phyloP scores from a whole-genome alignment of 2,329 filamentous ascomycete species.

The Claviceps cyperi region DNA sequence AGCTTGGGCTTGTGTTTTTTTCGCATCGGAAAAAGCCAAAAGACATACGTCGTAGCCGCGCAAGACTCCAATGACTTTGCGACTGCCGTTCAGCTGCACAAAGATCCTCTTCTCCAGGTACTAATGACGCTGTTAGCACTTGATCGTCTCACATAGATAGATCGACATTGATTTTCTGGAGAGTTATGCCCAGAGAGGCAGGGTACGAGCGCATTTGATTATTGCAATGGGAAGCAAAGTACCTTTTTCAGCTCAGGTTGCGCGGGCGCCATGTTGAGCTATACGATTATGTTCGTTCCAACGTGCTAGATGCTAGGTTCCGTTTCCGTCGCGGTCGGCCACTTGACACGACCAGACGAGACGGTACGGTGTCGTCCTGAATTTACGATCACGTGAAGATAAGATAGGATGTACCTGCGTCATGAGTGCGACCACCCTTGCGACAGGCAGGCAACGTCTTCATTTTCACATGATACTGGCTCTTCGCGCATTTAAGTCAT shows the following conservation, averaged over 20 bases:
- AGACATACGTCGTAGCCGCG: conserved; percentile 82
- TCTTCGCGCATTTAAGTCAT: background rate
- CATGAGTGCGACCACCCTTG: background rate
- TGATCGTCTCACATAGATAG: background rate
- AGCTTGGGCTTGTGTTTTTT: background rate
- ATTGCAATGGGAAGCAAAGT: conserved; percentile 7
- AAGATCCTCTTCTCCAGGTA: conserved; percentile 99
- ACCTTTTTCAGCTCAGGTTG: conserved; percentile 99
- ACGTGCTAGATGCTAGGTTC: conserved; percentile 9
- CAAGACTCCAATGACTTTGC: conserved; percentile 88
- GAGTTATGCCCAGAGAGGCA: background rate
- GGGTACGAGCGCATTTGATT: background rate
- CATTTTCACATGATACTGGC: background rate
- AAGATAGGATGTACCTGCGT: conserved; percentile 21
- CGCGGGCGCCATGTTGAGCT: conserved; percentile 80
- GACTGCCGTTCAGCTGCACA: conserved; percentile 92
- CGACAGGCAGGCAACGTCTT: background rate
- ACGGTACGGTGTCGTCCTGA: conserved; percentile 1
- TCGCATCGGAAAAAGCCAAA: background rate
- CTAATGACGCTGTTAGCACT: conserved; percentile 32
- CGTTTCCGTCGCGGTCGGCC: conserved; percentile 13
- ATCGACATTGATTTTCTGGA: background rate
- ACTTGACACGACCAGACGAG: conserved; percentile 8
- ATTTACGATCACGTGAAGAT: conserved; percentile 33
- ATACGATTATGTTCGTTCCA: conserved; percentile 4